These are phyloP conservation scores for Escallonia herrerae DNA, from an alignment of 129 eudicot species.

Conservation along the genomic window DNA sequence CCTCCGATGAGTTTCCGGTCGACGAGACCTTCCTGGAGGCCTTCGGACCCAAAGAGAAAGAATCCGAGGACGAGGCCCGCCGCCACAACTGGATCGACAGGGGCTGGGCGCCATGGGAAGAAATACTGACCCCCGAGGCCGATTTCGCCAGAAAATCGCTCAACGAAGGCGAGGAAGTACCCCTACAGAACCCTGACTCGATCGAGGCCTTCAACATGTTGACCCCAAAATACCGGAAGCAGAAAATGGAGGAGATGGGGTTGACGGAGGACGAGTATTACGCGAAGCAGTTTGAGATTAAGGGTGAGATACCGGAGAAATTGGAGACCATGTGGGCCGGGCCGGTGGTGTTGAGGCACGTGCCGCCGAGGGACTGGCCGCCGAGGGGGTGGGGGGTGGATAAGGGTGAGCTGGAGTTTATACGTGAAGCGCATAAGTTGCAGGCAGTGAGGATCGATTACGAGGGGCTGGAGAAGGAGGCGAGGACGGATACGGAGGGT, in stretches of 20 bases:
- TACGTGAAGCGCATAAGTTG: slow-evolving; percentile 73
- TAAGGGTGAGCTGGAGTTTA: slow-evolving; percentile 72
- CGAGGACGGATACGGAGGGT: slow-evolving; percentile 34
- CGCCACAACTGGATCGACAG: slow-evolving; percentile 83
- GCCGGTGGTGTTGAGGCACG: slow-evolving; percentile 69
- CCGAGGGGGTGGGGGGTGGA: slow-evolving; percentile 97
- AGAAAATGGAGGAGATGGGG: slow-evolving; percentile 72
- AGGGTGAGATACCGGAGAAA: slow-evolving; percentile 70
- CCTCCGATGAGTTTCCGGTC: slow-evolving; percentile 80
- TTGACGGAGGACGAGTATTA: slow-evolving; percentile 73
- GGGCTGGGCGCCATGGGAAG: slow-evolving; percentile 99
- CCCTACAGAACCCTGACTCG: slow-evolving; percentile 60
- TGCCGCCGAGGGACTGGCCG: slow-evolving; percentile 97
- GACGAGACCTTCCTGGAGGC: slow-evolving; percentile 70
- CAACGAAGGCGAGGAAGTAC: slow-evolving; percentile 88
- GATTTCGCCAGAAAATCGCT: slow-evolving; percentile 73
- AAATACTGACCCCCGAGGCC: slow-evolving; percentile 83
- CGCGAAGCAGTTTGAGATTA: slow-evolving; percentile 83
- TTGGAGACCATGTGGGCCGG: slow-evolving; percentile 65
- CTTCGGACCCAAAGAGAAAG: slow-evolving; percentile 70
- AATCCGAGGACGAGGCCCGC: slow-evolving; percentile 88
- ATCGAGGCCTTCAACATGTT: slow-evolving; percentile 90
- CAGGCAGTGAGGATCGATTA: slow-evolving; percentile 38
- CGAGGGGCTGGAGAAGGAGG: slow-evolving; percentile 40
- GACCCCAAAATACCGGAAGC: slow-evolving; percentile 62